Percentiles rank a stretch among this genome's conserved stretches.
Evolutionary conservation across 352 stramenopile genomes (phyloP).

Genomic region (Globisporangium cylindrosporum): DNA sequence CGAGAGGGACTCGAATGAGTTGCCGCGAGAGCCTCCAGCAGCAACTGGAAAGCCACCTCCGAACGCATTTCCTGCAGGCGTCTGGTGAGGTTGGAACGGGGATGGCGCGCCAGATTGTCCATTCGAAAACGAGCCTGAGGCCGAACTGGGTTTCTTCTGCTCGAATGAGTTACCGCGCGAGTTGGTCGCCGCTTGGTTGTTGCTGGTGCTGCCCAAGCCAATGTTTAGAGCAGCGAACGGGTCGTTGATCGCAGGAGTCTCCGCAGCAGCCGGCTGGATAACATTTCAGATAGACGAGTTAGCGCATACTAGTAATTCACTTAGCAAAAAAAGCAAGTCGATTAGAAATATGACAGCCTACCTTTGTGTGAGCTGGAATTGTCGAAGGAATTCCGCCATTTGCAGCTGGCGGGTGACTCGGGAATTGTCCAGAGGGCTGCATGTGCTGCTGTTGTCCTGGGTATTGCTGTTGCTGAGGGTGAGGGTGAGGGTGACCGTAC

Average conservation of each 20-base stretch:
- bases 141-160: slow-evolving; percentile 23
- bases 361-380: slow-evolving; percentile 36
- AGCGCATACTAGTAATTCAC: background rate
- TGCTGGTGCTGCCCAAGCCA: slow-evolving; percentile 32
- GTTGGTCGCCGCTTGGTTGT: slow-evolving; percentile 21
- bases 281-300: background rate
- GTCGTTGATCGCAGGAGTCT: slow-evolving; percentile 53
- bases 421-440: slow-evolving; percentile 33
- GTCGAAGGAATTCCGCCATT: slow-evolving; percentile 18
- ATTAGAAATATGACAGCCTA: slow-evolving; percentile 15
- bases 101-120: background rate
- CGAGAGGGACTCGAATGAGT: slow-evolving; percentile 32
- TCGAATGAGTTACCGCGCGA: slow-evolving; percentile 33
- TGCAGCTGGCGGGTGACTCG: slow-evolving; percentile 13
- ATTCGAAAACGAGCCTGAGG: slow-evolving; percentile 13
- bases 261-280: slow-evolving; percentile 15
- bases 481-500: slow-evolving; percentile 26
- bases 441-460: slow-evolving; percentile 17
- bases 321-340: background rate
- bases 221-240: slow-evolving; percentile 74
- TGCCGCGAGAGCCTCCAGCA: slow-evolving; percentile 27
- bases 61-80: slow-evolving; percentile 10
- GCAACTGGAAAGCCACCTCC: slow-evolving; percentile 16
- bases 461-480: slow-evolving; percentile 21
- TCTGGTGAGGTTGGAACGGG: slow-evolving; percentile 14